Conservation (phyloP, 345 rosid genomes). For the Brassica napus region DNA sequence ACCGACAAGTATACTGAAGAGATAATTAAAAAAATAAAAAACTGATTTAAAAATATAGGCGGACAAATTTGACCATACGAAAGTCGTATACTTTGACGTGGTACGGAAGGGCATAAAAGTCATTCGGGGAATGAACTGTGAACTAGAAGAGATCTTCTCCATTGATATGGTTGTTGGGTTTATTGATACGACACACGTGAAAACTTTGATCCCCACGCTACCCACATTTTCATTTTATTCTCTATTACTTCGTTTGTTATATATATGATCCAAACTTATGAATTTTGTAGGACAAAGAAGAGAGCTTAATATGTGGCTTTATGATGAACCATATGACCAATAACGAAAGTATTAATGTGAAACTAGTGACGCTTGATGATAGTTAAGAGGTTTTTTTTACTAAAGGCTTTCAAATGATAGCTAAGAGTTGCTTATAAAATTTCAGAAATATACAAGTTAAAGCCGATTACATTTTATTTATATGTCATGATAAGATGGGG, state of each 20-base stretch:
- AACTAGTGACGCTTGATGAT: not conserved
- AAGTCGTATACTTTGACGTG: slow-evolving; percentile 27
- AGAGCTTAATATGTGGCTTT: not conserved
- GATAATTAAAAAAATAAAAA: not conserved
- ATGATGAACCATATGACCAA: not conserved
- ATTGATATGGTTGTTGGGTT: slow-evolving; percentile 44
- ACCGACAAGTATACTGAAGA: slow-evolving; percentile 35
- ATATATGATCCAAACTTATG: slow-evolving; percentile 5
- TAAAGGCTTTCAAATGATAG: not conserved
- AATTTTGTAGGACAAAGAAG: not conserved
- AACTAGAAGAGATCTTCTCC: slow-evolving; percentile 26
- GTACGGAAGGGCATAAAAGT: slow-evolving; percentile 30
- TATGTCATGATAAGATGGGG: not conserved
- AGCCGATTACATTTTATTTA: not conserved
- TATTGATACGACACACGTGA: slow-evolving; percentile 45
- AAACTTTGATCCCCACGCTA: slow-evolving; percentile 25
- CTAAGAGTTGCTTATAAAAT: not conserved
- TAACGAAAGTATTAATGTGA: not conserved
- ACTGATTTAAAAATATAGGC: not conserved
- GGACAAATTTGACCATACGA: slow-evolving; percentile 41
- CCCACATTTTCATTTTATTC: slow-evolving; percentile 20
- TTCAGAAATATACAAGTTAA: not conserved
- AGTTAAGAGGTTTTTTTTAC: not conserved
- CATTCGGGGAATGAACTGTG: slow-evolving; percentile 8
- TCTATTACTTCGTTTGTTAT: not conserved